phyloP scores from a whole-genome alignment of 768 basidiomycete genomes.

The Leccinum disarticulatum region DNA sequence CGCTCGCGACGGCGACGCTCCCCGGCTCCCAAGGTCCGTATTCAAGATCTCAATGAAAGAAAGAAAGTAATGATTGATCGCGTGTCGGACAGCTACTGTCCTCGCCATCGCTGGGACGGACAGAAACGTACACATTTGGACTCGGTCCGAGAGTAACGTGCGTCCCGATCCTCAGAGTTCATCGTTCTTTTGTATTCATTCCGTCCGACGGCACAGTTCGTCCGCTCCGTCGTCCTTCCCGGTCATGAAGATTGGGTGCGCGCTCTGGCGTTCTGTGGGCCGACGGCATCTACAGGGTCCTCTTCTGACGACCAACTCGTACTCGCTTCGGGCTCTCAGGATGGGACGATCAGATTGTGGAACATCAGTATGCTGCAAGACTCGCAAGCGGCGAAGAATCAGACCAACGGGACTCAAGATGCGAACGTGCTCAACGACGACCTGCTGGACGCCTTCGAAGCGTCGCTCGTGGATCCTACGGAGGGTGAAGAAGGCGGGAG shows the following conservation, averaged over 20 bases:
- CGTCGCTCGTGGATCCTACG: conserved; percentile 66
- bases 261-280: conserved; percentile 63
- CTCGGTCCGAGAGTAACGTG: conserved; percentile 59
- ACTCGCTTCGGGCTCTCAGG: conserved; percentile 94
- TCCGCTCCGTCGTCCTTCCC: conserved; percentile 54
- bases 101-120: conserved; percentile 89
- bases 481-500: conserved; percentile 78
- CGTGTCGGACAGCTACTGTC: conserved; percentile 46
- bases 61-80: background rate
- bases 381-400: conserved; percentile 7
- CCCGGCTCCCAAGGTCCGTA: too few species aligned
- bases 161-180: conserved; percentile 19
- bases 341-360: conserved; percentile 93
- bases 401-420: conserved; percentile 20
- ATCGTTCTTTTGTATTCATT: background rate
- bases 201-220: conserved; percentile 43
- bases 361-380: conserved; percentile 57
- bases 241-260: conserved; percentile 99
- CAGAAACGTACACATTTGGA: conserved; percentile 73
- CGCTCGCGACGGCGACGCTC: too few species aligned
- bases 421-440: conserved; percentile 56
- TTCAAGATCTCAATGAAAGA: background rate
- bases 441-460: conserved; percentile 85
- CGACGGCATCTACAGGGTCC: conserved; percentile 22
- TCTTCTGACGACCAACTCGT: conserved; percentile 46